These are phyloP conservation scores for Kernera saxatilis DNA, from an alignment of 345 rosid species.

Conservation along the genomic window DNA sequence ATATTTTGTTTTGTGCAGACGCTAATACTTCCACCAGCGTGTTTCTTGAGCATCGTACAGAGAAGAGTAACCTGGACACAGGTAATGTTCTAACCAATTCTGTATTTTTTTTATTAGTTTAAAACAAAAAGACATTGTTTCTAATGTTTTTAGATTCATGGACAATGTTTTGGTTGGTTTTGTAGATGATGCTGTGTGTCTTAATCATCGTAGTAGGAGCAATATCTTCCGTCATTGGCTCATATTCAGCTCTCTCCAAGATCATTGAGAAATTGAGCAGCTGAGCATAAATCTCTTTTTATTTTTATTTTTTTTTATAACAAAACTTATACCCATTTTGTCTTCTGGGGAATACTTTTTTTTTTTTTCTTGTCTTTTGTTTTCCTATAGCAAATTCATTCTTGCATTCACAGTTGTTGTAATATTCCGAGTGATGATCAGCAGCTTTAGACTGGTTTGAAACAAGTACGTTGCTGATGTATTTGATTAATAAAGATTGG, in stretches of 20 bases:
- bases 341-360: constrained; percentile 15
- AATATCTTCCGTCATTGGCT: constrained; percentile 58
- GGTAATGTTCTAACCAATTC: constrained; percentile 34
- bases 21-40: constrained; percentile 80
- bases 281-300: constrained; percentile 16
- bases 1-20: constrained; percentile 42
- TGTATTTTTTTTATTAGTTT: background rate
- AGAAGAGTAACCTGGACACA: constrained; percentile 46
- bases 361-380: background rate
- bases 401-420: constrained; percentile 20
- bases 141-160: background rate
- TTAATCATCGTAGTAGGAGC: constrained; percentile 58
- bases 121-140: background rate
- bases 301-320: background rate
- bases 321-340: constrained; percentile 30
- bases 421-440: constrained; percentile 16
- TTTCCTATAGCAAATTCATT: constrained; percentile 16
- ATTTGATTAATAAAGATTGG: constrained; percentile 6
- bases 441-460: constrained; percentile 5
- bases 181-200: constrained; percentile 50
- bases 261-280: constrained; percentile 47
- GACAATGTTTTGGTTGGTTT: constrained; percentile 2
- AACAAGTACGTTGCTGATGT: background rate
- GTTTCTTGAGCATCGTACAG: constrained; percentile 72
- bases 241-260: constrained; percentile 63